Base-by-base conservation (phyloP, 2,329 filamentous ascomycete species). In the Pseudogymnoascus sp. region DNA sequence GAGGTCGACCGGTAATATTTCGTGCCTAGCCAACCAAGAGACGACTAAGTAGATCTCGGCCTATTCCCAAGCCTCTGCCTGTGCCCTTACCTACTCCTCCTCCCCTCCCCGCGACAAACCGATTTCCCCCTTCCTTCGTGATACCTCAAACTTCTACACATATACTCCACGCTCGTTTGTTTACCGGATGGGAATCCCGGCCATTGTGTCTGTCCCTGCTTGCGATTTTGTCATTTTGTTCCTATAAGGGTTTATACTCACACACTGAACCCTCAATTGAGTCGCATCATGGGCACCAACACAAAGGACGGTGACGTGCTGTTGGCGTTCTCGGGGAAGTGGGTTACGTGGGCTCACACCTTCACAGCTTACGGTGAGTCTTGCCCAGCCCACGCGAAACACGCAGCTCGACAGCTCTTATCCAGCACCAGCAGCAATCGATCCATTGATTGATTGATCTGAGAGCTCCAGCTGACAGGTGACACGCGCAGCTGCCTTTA, bases 321-420 rank as follows among this genome's bases (percentile, higher is more conserved):
- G 67, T 73, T 86, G 65, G 76, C 81, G 68, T 83, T 99, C 73
- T 93, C 88, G 74, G 95, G 91, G 69, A 89, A 88, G 81, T 97
- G 91, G 90, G 82, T 99, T 68, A 91, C 92, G 65, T 96, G 90
- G 84, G 77, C 86, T 68, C 95, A 99, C 78, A 99, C 95, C 7
- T 76, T 81, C 59, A 79, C 90, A 69, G 95, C 92, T 65, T 97
- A 96, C 75, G 78, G 89, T 92, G 75, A 69, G 83, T 79, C 24
- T 26, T 61, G 53, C 62, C 42, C 31, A 33, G 42, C 42, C 42
- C 21, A 26, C 21, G 42, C 42, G 42, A 35, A 31, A 62, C 53
- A 61, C 33, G 24, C 47, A 50, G 62, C 24, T 44, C 19, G 40
- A 42, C 40, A 44, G 19, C 40, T 44, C 40, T 19, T 44, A 44